phyloP scores from a whole-genome alignment of 2,329 filamentous ascomycete species.

The Coniochaeta sp. region DNA sequence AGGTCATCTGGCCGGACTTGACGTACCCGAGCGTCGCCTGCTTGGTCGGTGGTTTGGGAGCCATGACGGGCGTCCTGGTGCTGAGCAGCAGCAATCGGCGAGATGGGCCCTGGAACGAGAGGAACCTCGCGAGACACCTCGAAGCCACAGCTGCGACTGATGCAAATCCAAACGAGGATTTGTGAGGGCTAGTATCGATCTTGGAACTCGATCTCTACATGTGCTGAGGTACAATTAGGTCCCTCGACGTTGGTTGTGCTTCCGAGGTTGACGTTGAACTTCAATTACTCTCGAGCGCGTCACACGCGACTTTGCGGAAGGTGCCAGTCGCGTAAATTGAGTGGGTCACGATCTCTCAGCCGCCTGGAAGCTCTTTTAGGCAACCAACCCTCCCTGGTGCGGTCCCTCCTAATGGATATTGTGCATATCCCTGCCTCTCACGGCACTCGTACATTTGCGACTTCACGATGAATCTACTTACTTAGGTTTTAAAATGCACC shows the following conservation, averaged over 20 bases:
- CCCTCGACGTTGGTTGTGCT: background rate
- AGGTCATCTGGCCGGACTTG: slow-evolving; percentile 62
- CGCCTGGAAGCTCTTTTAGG: background rate
- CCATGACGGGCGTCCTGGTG: slow-evolving; percentile 22
- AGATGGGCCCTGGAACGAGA: slow-evolving; percentile 9
- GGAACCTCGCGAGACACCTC: slow-evolving; percentile 11
- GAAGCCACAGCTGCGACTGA: slow-evolving; percentile 8
- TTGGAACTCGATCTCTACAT: no score
- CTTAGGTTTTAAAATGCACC: no score
- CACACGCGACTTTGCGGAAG: background rate
- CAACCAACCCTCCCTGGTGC: background rate
- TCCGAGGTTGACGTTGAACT: background rate
- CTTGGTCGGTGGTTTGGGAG: slow-evolving; percentile 55
- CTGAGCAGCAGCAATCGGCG: slow-evolving; percentile 10
- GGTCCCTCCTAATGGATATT: background rate
- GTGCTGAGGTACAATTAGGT: no score
- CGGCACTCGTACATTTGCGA: background rate
- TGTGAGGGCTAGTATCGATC: background rate
- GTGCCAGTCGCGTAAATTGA: background rate
- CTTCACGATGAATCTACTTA: background rate
- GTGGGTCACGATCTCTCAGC: background rate
- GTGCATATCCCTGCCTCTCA: no score
- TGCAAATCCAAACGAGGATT: background rate
- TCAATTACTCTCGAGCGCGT: background rate
- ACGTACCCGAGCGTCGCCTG: slow-evolving; percentile 89